These are phyloP conservation scores for Neonectria ditissima DNA, from an alignment of 2,329 filamentous ascomycete genomes.

Conservation along the genomic window DNA sequence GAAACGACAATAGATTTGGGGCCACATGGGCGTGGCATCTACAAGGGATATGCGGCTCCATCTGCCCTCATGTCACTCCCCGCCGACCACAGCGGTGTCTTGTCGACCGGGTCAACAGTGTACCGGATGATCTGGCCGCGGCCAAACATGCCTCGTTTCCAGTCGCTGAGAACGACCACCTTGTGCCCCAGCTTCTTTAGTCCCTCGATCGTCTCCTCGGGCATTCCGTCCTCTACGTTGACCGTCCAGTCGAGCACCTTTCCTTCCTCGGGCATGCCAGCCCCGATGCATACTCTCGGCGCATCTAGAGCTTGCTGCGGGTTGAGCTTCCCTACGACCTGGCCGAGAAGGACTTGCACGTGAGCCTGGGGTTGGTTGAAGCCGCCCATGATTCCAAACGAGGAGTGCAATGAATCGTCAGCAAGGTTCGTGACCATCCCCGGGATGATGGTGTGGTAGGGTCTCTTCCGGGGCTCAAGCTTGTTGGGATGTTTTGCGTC, in stretches of 20 bases:
- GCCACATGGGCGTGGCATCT: slow-evolving; percentile 25
- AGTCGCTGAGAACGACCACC: slow-evolving; percentile 75
- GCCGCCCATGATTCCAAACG: slow-evolving; percentile 97
- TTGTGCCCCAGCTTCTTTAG: slow-evolving; percentile 78
- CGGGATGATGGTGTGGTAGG: slow-evolving; percentile 98
- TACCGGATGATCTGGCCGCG: slow-evolving; percentile 87
- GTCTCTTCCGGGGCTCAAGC: slow-evolving; percentile 83
- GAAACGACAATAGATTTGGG: slow-evolving; percentile 35
- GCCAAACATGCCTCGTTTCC: slow-evolving; percentile 78
- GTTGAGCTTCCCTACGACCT: slow-evolving; percentile 82
- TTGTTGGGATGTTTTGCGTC: slow-evolving; percentile 79
- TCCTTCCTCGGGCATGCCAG: slow-evolving; percentile 73
- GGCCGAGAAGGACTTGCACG: slow-evolving; percentile 91
- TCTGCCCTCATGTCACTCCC: slow-evolving; percentile 92
- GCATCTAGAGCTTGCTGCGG: slow-evolving; percentile 92
- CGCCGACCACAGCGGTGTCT: slow-evolving; percentile 81
- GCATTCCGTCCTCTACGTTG: slow-evolving; percentile 86
- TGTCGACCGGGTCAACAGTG: slow-evolving; percentile 77
- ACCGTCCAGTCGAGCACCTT: slow-evolving; percentile 73
- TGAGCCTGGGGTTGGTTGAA: slow-evolving; percentile 99
- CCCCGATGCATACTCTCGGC: slow-evolving; percentile 88
- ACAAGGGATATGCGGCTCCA: slow-evolving; percentile 72
- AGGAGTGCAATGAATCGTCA: slow-evolving; percentile 81
- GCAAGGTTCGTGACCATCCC: slow-evolving; percentile 83
- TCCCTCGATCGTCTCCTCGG: slow-evolving; percentile 73